Evolutionary conservation across 192 early-diverging fungal genomes (phyloP).

Genomic region (Backusella tuberculispora): DNA sequence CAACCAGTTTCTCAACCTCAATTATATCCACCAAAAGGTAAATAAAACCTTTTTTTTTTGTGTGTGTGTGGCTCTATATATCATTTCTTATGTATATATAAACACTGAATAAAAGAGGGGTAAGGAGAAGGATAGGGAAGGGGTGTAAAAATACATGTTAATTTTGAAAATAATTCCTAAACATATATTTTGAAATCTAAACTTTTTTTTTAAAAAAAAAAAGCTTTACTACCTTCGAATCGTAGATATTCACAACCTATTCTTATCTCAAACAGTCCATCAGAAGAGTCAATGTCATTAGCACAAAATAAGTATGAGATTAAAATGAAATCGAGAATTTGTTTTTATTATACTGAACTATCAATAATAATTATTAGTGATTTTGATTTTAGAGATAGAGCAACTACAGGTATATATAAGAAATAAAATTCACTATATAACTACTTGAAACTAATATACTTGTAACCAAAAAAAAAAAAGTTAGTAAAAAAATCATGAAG

Average conservation of each 20-base stretch:
- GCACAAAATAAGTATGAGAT: not conserved
- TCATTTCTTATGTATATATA: not conserved
- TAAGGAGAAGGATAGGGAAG: not conserved
- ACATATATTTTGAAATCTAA: too few relatives aligned
- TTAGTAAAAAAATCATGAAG: conserved; percentile 6
- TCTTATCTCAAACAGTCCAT: not conserved
- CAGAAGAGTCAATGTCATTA: not conserved
- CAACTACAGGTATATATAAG: not conserved
- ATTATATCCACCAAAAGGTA: not conserved
- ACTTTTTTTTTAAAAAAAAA: too few relatives aligned
- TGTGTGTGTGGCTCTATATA: not conserved
- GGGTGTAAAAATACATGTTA: not conserved
- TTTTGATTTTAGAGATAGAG: not conserved
- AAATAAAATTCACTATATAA: not conserved
- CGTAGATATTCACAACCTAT: conserved; percentile 2
- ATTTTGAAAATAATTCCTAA: not conserved
- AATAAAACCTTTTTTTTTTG: not conserved
- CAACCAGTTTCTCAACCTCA: not conserved
- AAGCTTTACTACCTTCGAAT: not conserved
- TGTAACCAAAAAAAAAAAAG: not conserved
- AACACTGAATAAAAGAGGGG: not conserved
- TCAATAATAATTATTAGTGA: not conserved
- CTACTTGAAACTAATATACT: not conserved
- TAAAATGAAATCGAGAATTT: not conserved
- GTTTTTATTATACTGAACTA: not conserved